These are phyloP conservation scores for Neurospora pannonica DNA, from an alignment of 495 filamentous ascomycete genomes.

Conservation along the genomic window DNA sequence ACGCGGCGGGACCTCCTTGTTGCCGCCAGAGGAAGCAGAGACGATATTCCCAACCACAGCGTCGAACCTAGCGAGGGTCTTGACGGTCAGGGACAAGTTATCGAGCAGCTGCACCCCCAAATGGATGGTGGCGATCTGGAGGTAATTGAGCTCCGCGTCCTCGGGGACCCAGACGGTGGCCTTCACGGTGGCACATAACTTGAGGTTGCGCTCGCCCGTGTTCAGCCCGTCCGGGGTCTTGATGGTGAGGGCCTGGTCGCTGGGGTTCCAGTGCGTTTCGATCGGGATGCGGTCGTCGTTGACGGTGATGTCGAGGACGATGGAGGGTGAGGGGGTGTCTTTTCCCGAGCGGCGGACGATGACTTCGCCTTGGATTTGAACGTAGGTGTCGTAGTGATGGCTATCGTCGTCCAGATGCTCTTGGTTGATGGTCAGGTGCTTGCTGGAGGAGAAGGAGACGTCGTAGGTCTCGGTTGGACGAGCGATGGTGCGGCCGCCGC, in stretches of 20 bases:
- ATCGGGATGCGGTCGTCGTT: constrained; percentile 28
- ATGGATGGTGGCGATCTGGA: constrained; percentile 22
- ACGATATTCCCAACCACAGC: constrained; percentile 22
- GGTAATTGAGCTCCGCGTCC: constrained; percentile 13
- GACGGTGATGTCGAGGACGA: constrained; percentile 28
- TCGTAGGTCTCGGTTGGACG: constrained; percentile 20
- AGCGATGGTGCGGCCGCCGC: constrained; percentile 15
- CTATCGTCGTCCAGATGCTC: constrained; percentile 3
- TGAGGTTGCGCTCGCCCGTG: constrained; percentile 7
- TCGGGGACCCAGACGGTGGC: constrained; percentile 35
- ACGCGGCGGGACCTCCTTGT: constrained; percentile 9
- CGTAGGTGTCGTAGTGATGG: constrained; percentile 7
- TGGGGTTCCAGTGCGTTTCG: constrained; percentile 18
- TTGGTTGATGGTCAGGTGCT: constrained; percentile 22
- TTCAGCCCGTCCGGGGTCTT: constrained; percentile 22
- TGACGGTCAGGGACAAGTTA: constrained; percentile 24
- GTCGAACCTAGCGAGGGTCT: constrained; percentile 10
- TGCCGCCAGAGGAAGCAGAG: constrained; percentile 6
- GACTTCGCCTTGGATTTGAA: constrained; percentile 30
- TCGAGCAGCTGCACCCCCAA: constrained; percentile 32
- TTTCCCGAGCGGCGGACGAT: constrained; percentile 24
- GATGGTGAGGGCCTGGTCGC: constrained; percentile 21
- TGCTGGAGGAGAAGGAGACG: constrained; percentile 20
- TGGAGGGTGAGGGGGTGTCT: constrained; percentile 13
- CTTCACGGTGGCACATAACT: constrained; percentile 30